phyloP scores from a whole-genome alignment of 129 eudicot species.

The Artemisia tridentata region DNA sequence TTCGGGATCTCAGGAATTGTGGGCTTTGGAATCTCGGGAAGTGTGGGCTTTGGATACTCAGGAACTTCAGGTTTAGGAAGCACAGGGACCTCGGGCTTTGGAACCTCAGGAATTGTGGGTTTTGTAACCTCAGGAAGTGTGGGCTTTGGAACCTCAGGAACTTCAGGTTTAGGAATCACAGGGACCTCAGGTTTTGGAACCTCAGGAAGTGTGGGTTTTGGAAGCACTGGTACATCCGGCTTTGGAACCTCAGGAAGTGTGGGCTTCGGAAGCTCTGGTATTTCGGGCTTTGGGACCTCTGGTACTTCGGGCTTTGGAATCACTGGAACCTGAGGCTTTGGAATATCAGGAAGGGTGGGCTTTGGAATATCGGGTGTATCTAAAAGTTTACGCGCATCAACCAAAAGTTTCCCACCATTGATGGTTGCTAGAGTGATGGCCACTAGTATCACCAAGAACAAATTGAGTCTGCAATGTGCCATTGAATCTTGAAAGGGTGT shows the following conservation, averaged over 20 bases:
- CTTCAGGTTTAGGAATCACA: slow-evolving; percentile 5
- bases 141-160: slow-evolving; percentile 21
- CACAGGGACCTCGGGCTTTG: slow-evolving; percentile 10
- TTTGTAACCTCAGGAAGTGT: slow-evolving; percentile 19
- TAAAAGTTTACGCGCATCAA: slow-evolving; percentile 20
- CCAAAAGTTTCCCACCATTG: not conserved
- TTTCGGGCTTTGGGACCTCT: too few species aligned
- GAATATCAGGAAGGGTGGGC: not conserved
- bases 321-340: too few species aligned
- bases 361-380: slow-evolving; percentile 23
- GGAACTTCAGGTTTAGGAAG: slow-evolving; percentile 2
- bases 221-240: not conserved
- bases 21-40: slow-evolving; percentile 19
- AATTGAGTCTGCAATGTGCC: slow-evolving; percentile 13
- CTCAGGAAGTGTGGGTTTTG: slow-evolving; percentile 1
- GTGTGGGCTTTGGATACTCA: not conserved
- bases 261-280: slow-evolving; percentile 13
- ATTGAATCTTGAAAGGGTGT: not conserved
- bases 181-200: slow-evolving; percentile 19
- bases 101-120: slow-evolving; percentile 10
- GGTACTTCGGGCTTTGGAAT: too few species aligned
- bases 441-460: slow-evolving; percentile 14
- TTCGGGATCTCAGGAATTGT: not conserved
- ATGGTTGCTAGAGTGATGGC: slow-evolving; percentile 20
- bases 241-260: slow-evolving; percentile 23